Evolutionary conservation across 129 eudicot species (phyloP).

Genomic region (Saussurea involucrata): DNA sequence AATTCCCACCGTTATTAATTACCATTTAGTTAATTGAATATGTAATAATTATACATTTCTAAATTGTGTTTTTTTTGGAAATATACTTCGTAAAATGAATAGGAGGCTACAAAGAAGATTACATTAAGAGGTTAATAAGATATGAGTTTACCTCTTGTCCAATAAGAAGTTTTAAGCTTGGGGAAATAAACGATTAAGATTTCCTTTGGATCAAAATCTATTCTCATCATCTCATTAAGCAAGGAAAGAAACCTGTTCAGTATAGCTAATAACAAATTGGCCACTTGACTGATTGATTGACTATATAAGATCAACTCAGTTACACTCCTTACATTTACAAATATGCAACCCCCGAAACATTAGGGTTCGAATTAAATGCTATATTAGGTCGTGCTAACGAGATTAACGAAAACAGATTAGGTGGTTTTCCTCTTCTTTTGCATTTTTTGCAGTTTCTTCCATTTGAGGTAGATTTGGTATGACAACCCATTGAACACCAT

Average conservation of each 20-base stretch:
- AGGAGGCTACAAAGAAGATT: too few species aligned
- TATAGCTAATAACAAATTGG: not conserved
- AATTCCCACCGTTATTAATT: too few species aligned
- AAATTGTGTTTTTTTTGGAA: too few species aligned
- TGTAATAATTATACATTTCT: too few species aligned
- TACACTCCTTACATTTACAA: not conserved
- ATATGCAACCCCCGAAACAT: not conserved
- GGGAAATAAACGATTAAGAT: not conserved
- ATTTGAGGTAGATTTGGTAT: slow-evolving; percentile 90
- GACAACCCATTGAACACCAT: slow-evolving; percentile 96
- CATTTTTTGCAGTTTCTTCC: slow-evolving; percentile 78
- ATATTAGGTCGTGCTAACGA: not conserved
- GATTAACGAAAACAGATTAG: not conserved
- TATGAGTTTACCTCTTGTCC: too few species aligned
- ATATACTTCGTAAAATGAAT: too few species aligned
- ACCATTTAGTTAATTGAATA: too few species aligned
- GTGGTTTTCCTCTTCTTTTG: slow-evolving; percentile 32
- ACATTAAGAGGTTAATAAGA: too few species aligned
- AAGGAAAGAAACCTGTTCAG: not conserved
- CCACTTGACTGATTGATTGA: not conserved
- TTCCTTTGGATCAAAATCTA: not conserved
- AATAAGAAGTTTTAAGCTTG: too few species aligned
- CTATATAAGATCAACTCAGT: not conserved
- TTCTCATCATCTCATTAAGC: not conserved
- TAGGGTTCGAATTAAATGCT: not conserved